phyloP scores from a whole-genome alignment of 768 basidiomycete genomes.

The Obba rivulosa region DNA sequence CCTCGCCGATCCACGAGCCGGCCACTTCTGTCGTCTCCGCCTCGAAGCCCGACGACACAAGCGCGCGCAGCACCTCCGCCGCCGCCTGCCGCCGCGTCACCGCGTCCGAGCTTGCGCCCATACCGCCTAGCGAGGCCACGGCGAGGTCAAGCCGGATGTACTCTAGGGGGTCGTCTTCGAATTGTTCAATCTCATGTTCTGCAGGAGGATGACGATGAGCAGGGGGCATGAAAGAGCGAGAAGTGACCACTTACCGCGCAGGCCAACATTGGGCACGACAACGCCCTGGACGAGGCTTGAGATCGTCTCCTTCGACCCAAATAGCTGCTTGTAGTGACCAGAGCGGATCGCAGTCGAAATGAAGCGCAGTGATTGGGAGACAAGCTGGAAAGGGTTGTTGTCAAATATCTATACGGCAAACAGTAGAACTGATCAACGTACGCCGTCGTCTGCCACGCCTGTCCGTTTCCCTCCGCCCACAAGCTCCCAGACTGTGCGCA shows the following conservation, averaged over 20 bases:
- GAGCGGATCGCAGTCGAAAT: slow-evolving; percentile 90
- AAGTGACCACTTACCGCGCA: slow-evolving; percentile 44
- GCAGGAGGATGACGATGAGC: not conserved
- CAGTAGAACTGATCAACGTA: slow-evolving; percentile 30
- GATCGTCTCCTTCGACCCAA: slow-evolving; percentile 78
- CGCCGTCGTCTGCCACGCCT: slow-evolving; percentile 69
- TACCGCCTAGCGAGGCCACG: slow-evolving; percentile 42
- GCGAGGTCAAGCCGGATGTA: slow-evolving; percentile 87
- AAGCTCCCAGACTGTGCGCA: slow-evolving; percentile 87
- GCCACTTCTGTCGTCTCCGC: slow-evolving; percentile 84
- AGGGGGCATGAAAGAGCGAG: not conserved
- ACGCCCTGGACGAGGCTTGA: slow-evolving; percentile 82
- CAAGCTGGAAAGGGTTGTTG: slow-evolving; percentile 45
- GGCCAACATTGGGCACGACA: slow-evolving; percentile 86
- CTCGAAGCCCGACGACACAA: slow-evolving; percentile 79
- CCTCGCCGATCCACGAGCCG: slow-evolving; percentile 74
- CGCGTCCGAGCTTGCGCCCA: slow-evolving; percentile 52
- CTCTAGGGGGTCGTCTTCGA: slow-evolving; percentile 95
- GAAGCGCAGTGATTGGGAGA: slow-evolving; percentile 87
- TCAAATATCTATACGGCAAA: not conserved
- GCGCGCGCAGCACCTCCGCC: slow-evolving; percentile 89
- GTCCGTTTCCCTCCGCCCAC: slow-evolving; percentile 68
- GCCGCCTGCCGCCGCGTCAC: slow-evolving; percentile 90
- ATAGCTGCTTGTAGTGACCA: slow-evolving; percentile 74
- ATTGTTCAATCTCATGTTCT: slow-evolving; percentile 90